Evolutionary conservation across 2,329 filamentous ascomycete genomes (phyloP).

Genomic region (Phialocephala subalpina): DNA sequence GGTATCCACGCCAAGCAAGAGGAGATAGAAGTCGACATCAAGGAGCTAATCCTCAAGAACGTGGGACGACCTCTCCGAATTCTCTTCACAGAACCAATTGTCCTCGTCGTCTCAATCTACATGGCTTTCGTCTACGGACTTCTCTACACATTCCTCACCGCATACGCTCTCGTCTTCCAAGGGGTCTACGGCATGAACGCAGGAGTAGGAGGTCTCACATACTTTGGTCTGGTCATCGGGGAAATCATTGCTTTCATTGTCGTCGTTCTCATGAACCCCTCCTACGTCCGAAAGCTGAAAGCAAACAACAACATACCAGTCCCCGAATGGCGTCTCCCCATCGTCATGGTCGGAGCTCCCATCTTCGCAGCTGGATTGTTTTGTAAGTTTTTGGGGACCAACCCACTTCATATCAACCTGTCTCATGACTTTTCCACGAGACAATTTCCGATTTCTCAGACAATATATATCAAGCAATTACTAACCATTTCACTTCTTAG

Average conservation of each 20-base stretch:
- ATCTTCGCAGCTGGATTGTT: neutral
- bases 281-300: constrained; percentile 3
- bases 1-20: constrained; percentile 52
- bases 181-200: constrained; percentile 48
- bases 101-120: constrained; percentile 54
- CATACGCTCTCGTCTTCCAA: constrained; percentile 57
- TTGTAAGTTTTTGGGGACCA: neutral
- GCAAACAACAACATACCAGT: constrained; percentile 4
- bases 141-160: constrained; percentile 58
- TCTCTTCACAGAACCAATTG: constrained; percentile 43
- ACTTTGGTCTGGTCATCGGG: constrained; percentile 50
- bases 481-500: neutral
- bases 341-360: neutral
- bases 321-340: constrained; percentile 1
- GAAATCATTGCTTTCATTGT: neutral
- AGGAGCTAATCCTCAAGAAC: constrained; percentile 47
- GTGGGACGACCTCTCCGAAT: constrained; percentile 57
- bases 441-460: neutral
- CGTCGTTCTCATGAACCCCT: neutral
- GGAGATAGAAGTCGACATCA: constrained; percentile 37
- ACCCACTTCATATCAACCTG: too few species aligned
- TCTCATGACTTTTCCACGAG: too few species aligned
- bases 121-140: constrained; percentile 58
- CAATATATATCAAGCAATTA: neutral
- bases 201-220: constrained; percentile 48